Evolutionary conservation across 176 grass and related monocot species (phyloP), one percentile per base, ranked within the genome.

Genomic region (Cymbopogon citratus): DNA sequence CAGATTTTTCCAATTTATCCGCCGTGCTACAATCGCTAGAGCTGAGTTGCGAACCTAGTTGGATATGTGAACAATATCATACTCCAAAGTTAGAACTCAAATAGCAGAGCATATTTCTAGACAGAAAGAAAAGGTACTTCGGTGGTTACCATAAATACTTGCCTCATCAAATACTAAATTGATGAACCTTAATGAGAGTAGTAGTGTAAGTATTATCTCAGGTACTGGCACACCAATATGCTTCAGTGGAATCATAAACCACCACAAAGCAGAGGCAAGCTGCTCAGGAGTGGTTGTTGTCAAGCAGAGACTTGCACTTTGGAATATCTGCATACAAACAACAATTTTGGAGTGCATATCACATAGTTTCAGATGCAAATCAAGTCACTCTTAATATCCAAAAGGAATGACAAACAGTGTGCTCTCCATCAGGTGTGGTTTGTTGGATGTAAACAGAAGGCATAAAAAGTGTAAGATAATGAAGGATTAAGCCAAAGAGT

Each of bases 131-230:
- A 66, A 78, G 34, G 57, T 73, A 77, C 39, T 73, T 84, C 5
- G 46, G 25, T 7, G 73, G 73, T 68, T 74, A 67, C 60, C 7
- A 41, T 74, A 78, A 46, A 77, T 72, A 84, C 90, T 93, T 87
- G 73, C 96, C 96, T 98, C 96, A 85, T 98, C 96, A 83, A 98
- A 95, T 48, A 95, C 96, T 69, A 98, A 89, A 88, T 89, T 95
- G 76, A 98, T 91, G 78, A 98, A 95, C 80, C 92, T 98, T 83
- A 98, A 83, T 49, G 96, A 98, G 81, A 98, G 85, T 69, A 98
- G 80, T 9, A 98, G 87, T 28, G 90, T 98, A 75, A 98, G 90
- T 86, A 91, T 86, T 83, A 93, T 98, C 89, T 98, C 92, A 33
- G 90, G 84, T 74, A 95, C 92, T 60, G 92, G 92, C 46, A 90